These are phyloP conservation scores for Cytospora mali DNA, from an alignment of 2,329 filamentous ascomycete genomes.

Conservation along the genomic window DNA sequence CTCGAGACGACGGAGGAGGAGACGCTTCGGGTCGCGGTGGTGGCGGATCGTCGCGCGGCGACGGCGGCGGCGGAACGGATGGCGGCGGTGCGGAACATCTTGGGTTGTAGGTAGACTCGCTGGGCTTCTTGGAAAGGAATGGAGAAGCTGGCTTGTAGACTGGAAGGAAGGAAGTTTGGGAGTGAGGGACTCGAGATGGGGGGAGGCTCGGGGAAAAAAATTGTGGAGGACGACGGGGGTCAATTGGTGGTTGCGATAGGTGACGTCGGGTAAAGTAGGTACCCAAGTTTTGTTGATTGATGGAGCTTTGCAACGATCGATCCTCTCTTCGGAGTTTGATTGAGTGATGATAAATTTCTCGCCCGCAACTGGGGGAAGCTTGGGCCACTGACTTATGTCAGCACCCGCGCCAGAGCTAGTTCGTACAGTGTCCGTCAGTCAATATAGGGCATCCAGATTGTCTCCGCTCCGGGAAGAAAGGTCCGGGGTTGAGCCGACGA, in stretches of 20 bases:
- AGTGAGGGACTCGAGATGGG: neutral
- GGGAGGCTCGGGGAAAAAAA: neutral
- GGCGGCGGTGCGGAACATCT: constrained; percentile 88
- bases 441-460: too few relatives aligned
- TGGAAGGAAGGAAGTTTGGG: too few relatives aligned
- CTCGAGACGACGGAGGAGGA: constrained; percentile 42
- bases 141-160: too few relatives aligned
- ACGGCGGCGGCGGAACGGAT: constrained; percentile 72
- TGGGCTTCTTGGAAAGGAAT: too few relatives aligned
- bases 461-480: too few relatives aligned
- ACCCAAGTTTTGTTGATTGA: constrained; percentile 25
- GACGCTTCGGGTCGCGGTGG: constrained; percentile 59
- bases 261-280: constrained; percentile 25
- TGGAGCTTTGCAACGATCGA: constrained; percentile 24
- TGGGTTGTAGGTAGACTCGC: constrained; percentile 45
- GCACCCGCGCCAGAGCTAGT: too few relatives aligned
- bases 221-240: neutral
- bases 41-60: constrained; percentile 52
- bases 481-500: neutral
- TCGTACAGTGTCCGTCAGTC: too few relatives aligned
- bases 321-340: constrained; percentile 12
- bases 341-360: constrained; percentile 51
- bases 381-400: constrained; percentile 22
- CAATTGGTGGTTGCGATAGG: constrained; percentile 10
- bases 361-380: constrained; percentile 32